Conservation (phyloP, 345 rosid genomes). For the Turnera subulata region DNA sequence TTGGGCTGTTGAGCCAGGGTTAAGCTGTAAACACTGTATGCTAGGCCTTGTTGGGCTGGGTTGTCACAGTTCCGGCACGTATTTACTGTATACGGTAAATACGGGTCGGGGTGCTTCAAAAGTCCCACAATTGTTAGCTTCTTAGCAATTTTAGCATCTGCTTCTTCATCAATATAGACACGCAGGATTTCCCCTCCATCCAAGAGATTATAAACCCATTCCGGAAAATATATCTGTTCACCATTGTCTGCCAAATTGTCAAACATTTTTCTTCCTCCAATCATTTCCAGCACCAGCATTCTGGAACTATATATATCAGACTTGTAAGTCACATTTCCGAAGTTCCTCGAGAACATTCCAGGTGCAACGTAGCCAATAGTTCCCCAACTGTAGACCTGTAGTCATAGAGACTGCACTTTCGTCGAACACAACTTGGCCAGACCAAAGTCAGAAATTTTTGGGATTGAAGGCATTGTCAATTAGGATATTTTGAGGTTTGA, state of each 20-base stretch:
- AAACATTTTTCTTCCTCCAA: slow-evolving; percentile 3
- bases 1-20: no score
- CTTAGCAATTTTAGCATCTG: neutral
- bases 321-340: neutral
- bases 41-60: no score
- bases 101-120: no score
- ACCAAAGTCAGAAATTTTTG: slow-evolving; percentile 6
- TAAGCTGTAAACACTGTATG: no score
- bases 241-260: neutral
- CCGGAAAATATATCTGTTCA: no score
- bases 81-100: no score
- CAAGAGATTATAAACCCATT: slow-evolving; percentile 9
- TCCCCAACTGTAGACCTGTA: neutral
- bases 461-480: slow-evolving; percentile 5
- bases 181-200: slow-evolving; percentile 1
- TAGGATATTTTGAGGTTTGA: neutral
- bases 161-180: slow-evolving; percentile 4
- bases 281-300: slow-evolving; percentile 7
- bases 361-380: neutral
- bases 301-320: slow-evolving; percentile 4
- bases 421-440: slow-evolving; percentile 4
- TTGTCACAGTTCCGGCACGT: no score
- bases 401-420: slow-evolving; percentile 9
- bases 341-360: slow-evolving; percentile 7
- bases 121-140: slow-evolving; percentile 3